phyloP scores from a whole-genome alignment of 1,284 basidiomycete genomes.

The Cryptococcus jaspeensis region DNA sequence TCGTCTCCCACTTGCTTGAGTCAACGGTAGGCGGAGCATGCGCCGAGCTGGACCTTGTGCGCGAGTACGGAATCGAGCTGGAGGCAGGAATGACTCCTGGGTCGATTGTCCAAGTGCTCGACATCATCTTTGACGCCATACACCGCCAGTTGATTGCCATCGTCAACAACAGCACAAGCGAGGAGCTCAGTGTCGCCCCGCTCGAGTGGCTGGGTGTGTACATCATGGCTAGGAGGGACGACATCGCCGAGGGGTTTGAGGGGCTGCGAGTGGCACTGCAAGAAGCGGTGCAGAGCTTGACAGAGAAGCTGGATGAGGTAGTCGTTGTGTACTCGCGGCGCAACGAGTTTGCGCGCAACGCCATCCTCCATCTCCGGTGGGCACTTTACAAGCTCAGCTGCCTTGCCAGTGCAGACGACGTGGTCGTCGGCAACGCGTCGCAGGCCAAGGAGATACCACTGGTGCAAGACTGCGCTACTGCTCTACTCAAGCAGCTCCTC shows the following conservation, averaged over 20 bases:
- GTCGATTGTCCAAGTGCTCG: constrained; percentile 23
- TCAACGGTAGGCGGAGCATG: too few species aligned
- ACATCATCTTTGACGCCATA: constrained; percentile 30
- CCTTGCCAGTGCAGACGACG: neutral
- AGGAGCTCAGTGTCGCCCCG: constrained; percentile 11
- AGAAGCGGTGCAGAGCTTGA: constrained; percentile 5
- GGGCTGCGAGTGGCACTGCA: neutral
- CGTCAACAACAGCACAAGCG: constrained; percentile 14
- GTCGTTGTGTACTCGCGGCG: constrained; percentile 2
- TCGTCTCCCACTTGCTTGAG: constrained; percentile 14
- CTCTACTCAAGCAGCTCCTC: constrained; percentile 60
- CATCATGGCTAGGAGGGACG: neutral
- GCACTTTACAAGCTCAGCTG: constrained; percentile 59
- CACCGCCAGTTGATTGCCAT: constrained; percentile 12
- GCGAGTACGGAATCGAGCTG: constrained; percentile 23
- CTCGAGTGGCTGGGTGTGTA: constrained; percentile 28
- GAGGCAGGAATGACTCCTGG: constrained; percentile 20
- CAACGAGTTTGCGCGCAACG: constrained; percentile 8
- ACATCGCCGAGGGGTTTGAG: constrained; percentile 1
- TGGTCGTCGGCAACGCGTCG: neutral
- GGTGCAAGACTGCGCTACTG: constrained; percentile 15
- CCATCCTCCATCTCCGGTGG: constrained; percentile 58
- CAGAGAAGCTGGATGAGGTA: constrained; percentile 19
- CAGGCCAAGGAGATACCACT: neutral
- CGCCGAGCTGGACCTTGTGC: neutral